These are phyloP conservation scores for Triglochin maritima DNA, from an alignment of 106 monocot genomes.

Conservation along the genomic window DNA sequence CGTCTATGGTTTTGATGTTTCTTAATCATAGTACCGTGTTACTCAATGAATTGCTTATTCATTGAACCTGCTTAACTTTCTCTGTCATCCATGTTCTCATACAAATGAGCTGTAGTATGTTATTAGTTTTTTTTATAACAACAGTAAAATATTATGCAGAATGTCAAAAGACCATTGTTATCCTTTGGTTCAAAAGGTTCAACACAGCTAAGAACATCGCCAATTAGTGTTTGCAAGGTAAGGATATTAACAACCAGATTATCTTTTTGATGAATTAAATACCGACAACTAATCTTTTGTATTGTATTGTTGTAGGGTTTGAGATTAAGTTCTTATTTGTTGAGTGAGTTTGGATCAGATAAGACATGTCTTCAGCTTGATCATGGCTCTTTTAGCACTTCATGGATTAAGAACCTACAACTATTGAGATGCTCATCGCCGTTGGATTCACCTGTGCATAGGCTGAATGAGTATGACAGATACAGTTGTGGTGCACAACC, in stretches of 20 bases:
- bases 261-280: neutral
- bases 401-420: constrained; percentile 74
- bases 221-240: constrained; percentile 81
- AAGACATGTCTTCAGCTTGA: constrained; percentile 49
- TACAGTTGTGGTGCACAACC: constrained; percentile 67
- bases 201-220: constrained; percentile 71
- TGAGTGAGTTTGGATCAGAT: constrained; percentile 75
- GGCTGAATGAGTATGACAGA: constrained; percentile 61
- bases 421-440: constrained; percentile 23
- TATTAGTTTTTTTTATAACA: neutral
- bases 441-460: neutral
- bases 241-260: neutral
- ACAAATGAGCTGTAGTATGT: neutral
- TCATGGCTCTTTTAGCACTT: constrained; percentile 78
- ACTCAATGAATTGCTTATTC: neutral
- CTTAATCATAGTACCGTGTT: no score
- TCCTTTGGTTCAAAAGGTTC: constrained; percentile 82
- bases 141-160: constrained; percentile 25
- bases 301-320: constrained; percentile 40
- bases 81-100: neutral
- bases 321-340: constrained; percentile 63
- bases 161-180: constrained; percentile 41
- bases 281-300: constrained; percentile 1
- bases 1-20: no score
- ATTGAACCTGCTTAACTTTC: neutral